phyloP scores from a whole-genome alignment of 371 early-diverging fungal genomes.

The Dichotomocladium elegans region DNA sequence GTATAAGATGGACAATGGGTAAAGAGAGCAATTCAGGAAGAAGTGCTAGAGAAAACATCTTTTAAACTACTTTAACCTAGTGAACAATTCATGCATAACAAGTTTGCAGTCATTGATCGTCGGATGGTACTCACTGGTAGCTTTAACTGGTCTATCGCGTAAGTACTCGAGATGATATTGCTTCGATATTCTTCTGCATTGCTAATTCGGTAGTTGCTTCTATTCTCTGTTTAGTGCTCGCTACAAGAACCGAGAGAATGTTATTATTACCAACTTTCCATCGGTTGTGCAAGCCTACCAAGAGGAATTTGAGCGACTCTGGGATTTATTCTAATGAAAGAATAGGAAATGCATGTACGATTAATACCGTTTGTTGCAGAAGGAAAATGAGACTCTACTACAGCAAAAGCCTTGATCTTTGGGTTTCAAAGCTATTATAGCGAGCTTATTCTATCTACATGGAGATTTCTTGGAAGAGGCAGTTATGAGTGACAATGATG shows the following conservation, averaged over 20 bases:
- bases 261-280: conserved; percentile 52
- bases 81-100: conserved; percentile 57
- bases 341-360: too few species aligned
- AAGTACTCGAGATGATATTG: conserved; percentile 1
- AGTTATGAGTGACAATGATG: too few species aligned
- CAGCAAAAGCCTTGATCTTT: too few species aligned
- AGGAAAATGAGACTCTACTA: too few species aligned
- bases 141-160: conserved; percentile 64
- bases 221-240: conserved; percentile 36
- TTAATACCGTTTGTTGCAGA: too few species aligned
- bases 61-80: too few species aligned
- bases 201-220: not conserved
- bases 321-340: conserved; percentile 52
- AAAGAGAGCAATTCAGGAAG: too few species aligned
- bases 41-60: too few species aligned
- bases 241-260: conserved; percentile 56
- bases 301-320: conserved; percentile 47
- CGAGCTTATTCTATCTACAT: too few species aligned
- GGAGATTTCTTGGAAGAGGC: too few species aligned
- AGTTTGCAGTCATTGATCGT: conserved; percentile 52
- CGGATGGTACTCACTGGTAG: conserved; percentile 50
- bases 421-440: too few species aligned
- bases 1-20: conserved; percentile 34
- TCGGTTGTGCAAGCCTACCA: conserved; percentile 48
- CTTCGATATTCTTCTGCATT: too few species aligned